Evolutionary conservation across 768 basidiomycete species (phyloP).

Genomic region (Mycena polygramma): DNA sequence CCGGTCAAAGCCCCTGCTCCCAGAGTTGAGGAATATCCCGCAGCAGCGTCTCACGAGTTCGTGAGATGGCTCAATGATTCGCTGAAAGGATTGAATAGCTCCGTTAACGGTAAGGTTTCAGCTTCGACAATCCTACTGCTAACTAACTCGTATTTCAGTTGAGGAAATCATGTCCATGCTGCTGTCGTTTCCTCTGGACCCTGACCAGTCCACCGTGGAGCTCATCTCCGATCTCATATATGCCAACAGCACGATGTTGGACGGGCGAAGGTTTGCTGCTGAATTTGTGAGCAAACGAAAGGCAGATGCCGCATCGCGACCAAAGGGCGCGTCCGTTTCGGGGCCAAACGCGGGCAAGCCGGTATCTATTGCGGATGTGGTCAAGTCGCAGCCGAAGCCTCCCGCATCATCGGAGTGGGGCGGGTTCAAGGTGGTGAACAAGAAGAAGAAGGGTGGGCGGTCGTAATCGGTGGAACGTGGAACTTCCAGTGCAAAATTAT

Average conservation of each 20-base stretch:
- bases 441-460: conserved; percentile 90
- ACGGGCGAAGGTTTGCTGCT: conserved; percentile 94
- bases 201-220: conserved; percentile 84
- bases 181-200: conserved; percentile 93
- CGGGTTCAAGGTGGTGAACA: conserved; percentile 93
- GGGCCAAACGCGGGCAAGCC: conserved; percentile 62
- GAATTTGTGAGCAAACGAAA: conserved; percentile 93
- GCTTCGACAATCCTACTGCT: not conserved
- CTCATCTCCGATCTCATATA: conserved; percentile 97
- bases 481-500: conserved; percentile 24
- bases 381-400: conserved; percentile 88
- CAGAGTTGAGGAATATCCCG: conserved; percentile 72
- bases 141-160: conserved; percentile 60
- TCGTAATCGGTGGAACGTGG: conserved; percentile 49
- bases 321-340: conserved; percentile 55
- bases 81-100: conserved; percentile 80
- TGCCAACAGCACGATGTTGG: conserved; percentile 92
- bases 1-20: conserved; percentile 49
- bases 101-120: conserved; percentile 72
- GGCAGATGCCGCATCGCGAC: conserved; percentile 74
- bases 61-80: conserved; percentile 91
- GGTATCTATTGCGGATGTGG: conserved; percentile 88
- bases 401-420: conserved; percentile 83
- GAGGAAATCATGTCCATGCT: conserved; percentile 98
- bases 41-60: conserved; percentile 89